Percentiles rank a stretch among this genome's conserved stretches.
phyloP scores from a whole-genome alignment of 2,329 filamentous ascomycete genomes.

The Aspergillus vadensis region DNA sequence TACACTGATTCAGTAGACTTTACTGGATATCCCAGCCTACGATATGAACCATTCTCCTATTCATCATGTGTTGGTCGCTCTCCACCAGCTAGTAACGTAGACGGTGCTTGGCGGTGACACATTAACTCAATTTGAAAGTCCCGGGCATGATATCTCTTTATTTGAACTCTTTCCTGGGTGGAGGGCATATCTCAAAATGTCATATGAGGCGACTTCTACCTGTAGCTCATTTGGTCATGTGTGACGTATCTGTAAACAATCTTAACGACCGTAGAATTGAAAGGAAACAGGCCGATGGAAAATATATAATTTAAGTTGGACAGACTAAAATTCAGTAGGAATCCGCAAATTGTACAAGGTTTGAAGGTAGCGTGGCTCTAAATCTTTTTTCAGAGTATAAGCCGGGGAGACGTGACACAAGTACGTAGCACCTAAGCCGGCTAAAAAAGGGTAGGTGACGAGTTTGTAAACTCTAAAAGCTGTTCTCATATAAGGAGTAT shows the following conservation, averaged over 20 bases:
- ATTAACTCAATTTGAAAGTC: too few species aligned
- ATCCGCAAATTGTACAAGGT: background rate
- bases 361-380: background rate
- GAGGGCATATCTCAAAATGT: background rate
- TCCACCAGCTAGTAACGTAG: background rate
- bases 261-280: background rate
- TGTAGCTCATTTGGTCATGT: too few species aligned
- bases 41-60: background rate
- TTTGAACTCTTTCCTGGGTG: background rate
- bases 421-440: too few species aligned
- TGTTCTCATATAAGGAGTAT: too few species aligned
- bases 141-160: background rate
- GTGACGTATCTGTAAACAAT: too few species aligned
- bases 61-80: background rate
- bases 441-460: too few species aligned
- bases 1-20: too few species aligned
- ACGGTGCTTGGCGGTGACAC: background rate
- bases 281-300: background rate
- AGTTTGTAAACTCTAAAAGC: too few species aligned
- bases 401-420: too few species aligned
- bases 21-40: background rate
- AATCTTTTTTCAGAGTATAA: too few species aligned
- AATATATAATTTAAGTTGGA: background rate
- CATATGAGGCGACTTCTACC: background rate
- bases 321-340: background rate